Evolutionary conservation across 78 protist species (phyloP).

Genomic region (Cyanophora paradoxa): DNA sequence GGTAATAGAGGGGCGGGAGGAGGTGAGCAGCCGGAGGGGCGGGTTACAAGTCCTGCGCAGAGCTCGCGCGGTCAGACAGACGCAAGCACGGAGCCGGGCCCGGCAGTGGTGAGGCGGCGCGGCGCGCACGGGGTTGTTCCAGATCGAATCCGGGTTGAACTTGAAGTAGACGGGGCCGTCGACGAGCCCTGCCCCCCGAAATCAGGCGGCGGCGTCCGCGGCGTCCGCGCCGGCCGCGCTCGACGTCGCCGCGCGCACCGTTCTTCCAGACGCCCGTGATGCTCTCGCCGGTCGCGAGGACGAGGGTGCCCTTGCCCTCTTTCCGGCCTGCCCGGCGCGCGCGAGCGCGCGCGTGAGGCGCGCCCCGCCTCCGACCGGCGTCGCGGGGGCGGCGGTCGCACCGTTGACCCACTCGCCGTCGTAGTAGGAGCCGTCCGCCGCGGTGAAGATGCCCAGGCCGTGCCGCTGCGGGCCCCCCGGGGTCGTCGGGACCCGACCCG

Average conservation of each 20-base stretch:
- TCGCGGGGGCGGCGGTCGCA: conserved; percentile 32
- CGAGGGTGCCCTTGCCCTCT: not conserved
- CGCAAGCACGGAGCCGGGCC: too few relatives aligned
- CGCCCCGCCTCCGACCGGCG: not conserved
- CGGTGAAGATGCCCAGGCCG: conserved; percentile 36
- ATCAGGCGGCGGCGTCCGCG: too few relatives aligned
- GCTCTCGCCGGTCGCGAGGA: not conserved
- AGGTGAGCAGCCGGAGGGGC: too few relatives aligned
- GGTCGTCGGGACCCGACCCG: not conserved
- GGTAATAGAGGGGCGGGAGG: too few relatives aligned
- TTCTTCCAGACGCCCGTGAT: not conserved
- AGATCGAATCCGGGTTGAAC: not conserved
- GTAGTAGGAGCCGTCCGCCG: conserved; percentile 34
- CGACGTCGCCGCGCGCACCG: too few relatives aligned
- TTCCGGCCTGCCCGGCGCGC: not conserved
- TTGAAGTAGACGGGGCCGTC: not conserved
- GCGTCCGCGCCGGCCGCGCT: too few relatives aligned
- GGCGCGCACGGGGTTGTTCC: conserved; percentile 21
- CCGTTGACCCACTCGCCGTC: conserved; percentile 55
- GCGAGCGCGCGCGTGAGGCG: not conserved
- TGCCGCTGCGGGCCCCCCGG: not conserved
- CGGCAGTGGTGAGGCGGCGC: too few relatives aligned
- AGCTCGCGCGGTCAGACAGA: too few relatives aligned
- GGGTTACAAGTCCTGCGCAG: too few relatives aligned
- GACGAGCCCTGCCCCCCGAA: too few relatives aligned